Conservation (phyloP, 352 stramenopile species). For the Labyrinthula sp. region DNA sequence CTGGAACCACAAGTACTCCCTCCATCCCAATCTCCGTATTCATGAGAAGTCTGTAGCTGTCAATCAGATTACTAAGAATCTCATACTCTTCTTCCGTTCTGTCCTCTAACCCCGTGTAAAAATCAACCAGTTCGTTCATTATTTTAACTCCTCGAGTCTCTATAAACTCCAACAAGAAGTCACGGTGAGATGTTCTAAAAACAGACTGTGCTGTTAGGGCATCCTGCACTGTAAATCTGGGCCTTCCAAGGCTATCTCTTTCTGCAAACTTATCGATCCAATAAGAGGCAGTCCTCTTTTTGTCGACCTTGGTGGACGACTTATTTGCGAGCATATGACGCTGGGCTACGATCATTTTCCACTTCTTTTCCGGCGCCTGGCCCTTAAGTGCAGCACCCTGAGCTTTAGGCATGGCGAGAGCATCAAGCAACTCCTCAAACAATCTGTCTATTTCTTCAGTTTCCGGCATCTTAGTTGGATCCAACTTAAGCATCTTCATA, state of each 20-base stretch:
- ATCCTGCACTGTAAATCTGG: conserved; percentile 12
- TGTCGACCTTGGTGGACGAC: not conserved
- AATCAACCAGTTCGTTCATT: conserved; percentile 15
- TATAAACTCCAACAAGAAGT: conserved; percentile 27
- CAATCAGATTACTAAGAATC: conserved; percentile 17
- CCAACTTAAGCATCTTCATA: no score
- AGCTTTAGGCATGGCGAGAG: conserved; percentile 12
- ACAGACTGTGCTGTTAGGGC: conserved; percentile 11
- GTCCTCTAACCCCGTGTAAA: conserved; percentile 12
- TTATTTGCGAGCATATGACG: conserved; percentile 8
- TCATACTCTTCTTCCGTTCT: conserved; percentile 8
- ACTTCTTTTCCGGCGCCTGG: conserved; percentile 10
- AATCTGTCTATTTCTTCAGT: conserved; percentile 9
- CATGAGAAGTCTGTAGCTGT: conserved; percentile 25
- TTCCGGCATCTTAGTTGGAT: conserved; percentile 1
- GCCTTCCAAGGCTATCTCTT: not conserved
- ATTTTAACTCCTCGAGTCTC: conserved; percentile 3
- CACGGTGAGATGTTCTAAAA: conserved; percentile 20
- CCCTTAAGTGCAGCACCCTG: conserved; percentile 13
- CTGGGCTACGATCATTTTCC: conserved; percentile 21
- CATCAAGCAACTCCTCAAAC: conserved; percentile 12
- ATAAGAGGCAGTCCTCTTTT: conserved; percentile 9
- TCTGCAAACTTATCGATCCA: conserved; percentile 18
- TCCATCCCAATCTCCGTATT: conserved; percentile 27
- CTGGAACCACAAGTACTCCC: conserved; percentile 14